Evolutionary conservation across 345 rosid species (phyloP).

Genomic region (Combretum micranthum): DNA sequence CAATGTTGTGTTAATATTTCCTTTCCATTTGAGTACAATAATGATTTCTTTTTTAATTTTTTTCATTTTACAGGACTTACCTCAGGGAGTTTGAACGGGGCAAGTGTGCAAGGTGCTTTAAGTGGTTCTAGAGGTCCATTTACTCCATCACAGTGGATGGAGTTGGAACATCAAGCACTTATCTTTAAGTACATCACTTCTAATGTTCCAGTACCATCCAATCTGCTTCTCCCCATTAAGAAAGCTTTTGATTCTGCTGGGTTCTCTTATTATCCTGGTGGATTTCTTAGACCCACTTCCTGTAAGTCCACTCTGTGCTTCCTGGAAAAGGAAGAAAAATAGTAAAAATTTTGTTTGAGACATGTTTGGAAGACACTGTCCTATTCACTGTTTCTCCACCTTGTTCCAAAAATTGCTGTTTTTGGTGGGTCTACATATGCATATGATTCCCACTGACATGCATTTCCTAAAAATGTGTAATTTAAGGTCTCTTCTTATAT

Average conservation of each 20-base stretch:
- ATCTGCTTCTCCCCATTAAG: constrained; percentile 65
- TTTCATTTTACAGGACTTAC: constrained; percentile 22
- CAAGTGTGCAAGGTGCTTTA: constrained; percentile 30
- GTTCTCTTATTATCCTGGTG: constrained; percentile 32
- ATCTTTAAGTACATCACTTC: constrained; percentile 80
- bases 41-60: background rate
- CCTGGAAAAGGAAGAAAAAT: background rate
- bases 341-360: no score
- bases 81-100: constrained; percentile 28
- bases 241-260: constrained; percentile 61
- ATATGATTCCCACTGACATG: no score
- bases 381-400: no score
- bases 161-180: constrained; percentile 91
- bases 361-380: no score
- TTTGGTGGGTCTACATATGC: no score
- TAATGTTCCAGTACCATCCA: constrained; percentile 70
- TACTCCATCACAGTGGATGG: constrained; percentile 81
- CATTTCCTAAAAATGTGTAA: no score
- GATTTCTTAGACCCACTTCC: constrained; percentile 40
- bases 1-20: background rate
- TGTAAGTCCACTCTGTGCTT: constrained; percentile 28
- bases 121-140: constrained; percentile 47
- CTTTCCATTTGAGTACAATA: background rate
- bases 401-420: no score
- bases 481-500: no score